These are phyloP conservation scores for Leptographium galeiforme DNA, from an alignment of 2,329 filamentous ascomycete genomes.

Conservation along the genomic window DNA sequence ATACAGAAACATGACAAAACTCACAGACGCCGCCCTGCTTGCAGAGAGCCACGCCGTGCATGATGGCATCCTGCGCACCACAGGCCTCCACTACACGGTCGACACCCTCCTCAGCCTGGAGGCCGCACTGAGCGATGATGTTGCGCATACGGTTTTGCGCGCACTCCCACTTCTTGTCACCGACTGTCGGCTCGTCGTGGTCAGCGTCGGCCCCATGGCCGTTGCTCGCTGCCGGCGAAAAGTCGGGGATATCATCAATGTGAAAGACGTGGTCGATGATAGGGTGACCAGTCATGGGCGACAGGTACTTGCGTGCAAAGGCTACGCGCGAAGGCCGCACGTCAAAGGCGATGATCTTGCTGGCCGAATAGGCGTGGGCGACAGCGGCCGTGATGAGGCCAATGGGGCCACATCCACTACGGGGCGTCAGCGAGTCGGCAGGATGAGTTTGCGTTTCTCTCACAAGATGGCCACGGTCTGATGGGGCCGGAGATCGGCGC, in stretches of 20 bases:
- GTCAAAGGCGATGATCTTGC: slow-evolving; percentile 74
- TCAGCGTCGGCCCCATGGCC: not conserved
- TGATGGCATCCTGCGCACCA: slow-evolving; percentile 65
- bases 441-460: not conserved
- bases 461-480: slow-evolving; percentile 64
- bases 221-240: slow-evolving; percentile 43
- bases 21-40: slow-evolving; percentile 57
- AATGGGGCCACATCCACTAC: slow-evolving; percentile 61
- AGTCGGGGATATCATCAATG: slow-evolving; percentile 39
- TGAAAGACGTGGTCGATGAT: slow-evolving; percentile 59
- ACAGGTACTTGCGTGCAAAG: slow-evolving; percentile 52
- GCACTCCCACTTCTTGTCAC: slow-evolving; percentile 1
- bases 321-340: slow-evolving; percentile 67
- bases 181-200: not conserved
- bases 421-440: not conserved
- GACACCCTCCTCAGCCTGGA: slow-evolving; percentile 44
- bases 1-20: not conserved
- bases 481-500: slow-evolving; percentile 58
- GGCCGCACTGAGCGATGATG: slow-evolving; percentile 47
- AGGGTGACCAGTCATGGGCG: slow-evolving; percentile 19
- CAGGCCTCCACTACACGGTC: slow-evolving; percentile 71
- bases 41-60: slow-evolving; percentile 57
- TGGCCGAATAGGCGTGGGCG: slow-evolving; percentile 67
- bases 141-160: slow-evolving; percentile 17
- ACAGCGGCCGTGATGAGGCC: slow-evolving; percentile 80